Base-by-base conservation (phyloP, 345 rosid species). In the Citrus cavaleriei region DNA sequence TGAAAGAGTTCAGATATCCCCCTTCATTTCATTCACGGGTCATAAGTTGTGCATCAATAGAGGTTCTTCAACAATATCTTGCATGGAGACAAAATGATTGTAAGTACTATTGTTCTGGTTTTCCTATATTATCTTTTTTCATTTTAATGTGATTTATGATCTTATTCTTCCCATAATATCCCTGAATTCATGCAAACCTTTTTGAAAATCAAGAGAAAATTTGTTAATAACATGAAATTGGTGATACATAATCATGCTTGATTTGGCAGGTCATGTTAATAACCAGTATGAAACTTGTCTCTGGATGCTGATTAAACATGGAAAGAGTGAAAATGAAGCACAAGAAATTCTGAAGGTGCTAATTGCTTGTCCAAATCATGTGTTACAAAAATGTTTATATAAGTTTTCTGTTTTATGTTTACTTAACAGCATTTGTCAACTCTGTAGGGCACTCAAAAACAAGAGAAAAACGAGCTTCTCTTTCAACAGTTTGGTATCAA, bases 31-130 rank as follows among this genome's bases (percentile, higher is more conserved):
- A 5, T 81, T 90, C 92, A 18, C 86, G 83, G 62, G 83, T 89
- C 73, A 78, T 91, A 62, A 78, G 73, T 28, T 93, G 98, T 88
- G 95, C 97, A 58, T 79, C 94, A 1, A 24, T 84, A n/a, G 97
- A 92, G 61, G 91, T 93, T 87, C 90, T 95, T 82, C 98, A 91
- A 86, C 75, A 86, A 34, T 93, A 90, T 86, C 92, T 95, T 65
- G 88, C 90, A 10, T 95, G 99, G 99, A 95, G 95, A 88, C 98
- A 93, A 77, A 86, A 80, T 63, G 93, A 91, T 51, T 95, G 99
- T 95, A 81, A 86, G 97, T 81, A 21, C 34, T 69, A 46, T 46
- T 46, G 51, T 46, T 46, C 51, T 13, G 51, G 18, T 1, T 38
- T 68, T 68, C 28, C 40, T 12, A 38, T 63, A 30, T 63, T 27